phyloP scores from a whole-genome alignment of 1,139 yeast species.

The Lodderomyces orthopsilosis region DNA sequence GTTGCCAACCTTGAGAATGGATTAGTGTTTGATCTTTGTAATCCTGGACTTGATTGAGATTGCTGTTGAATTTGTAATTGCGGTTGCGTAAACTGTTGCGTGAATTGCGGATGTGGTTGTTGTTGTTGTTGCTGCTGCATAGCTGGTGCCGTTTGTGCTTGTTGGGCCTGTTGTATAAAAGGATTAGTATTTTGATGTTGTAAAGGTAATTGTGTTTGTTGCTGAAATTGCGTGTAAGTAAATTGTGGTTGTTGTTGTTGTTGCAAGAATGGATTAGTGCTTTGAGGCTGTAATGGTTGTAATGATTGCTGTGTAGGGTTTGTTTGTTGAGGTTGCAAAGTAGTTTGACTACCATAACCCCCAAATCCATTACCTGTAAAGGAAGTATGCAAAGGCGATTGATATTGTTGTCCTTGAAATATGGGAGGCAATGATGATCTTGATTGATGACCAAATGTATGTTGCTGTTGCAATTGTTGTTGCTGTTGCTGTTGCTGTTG shows the following conservation, averaged over 20 bases:
- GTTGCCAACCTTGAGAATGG: conserved; percentile 35
- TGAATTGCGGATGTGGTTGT: not conserved
- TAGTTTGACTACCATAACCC: conserved; percentile 39
- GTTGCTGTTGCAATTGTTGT: not conserved
- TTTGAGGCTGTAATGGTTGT: conserved; percentile 15
- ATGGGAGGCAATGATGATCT: conserved; percentile 13
- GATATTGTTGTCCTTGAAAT: conserved; percentile 16
- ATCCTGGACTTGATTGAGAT: conserved; percentile 16
- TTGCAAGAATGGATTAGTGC: conserved; percentile 8
- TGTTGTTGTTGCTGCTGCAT: conserved; percentile 19
- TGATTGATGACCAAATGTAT: conserved; percentile 6
- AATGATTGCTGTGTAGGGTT: conserved; percentile 26
- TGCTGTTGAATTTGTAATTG: conserved; percentile 10
- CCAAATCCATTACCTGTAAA: conserved; percentile 62
- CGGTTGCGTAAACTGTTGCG: conserved; percentile 1
- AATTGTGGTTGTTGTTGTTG: conserved; percentile 16
- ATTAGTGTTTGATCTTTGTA: conserved; percentile 36
- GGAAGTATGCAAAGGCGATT: conserved; percentile 19
- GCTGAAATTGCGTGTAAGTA: conserved; percentile 16
- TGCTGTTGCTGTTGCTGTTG: not conserved
- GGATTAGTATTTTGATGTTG: conserved; percentile 15
- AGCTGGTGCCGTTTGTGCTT: conserved; percentile 16
- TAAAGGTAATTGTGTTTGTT: conserved; percentile 17
- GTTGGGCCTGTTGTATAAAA: conserved; percentile 13
- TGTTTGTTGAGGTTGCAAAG: conserved; percentile 21